These are phyloP conservation scores for Guillardia theta DNA, from an alignment of 78 protist species.

Conservation along the genomic window DNA sequence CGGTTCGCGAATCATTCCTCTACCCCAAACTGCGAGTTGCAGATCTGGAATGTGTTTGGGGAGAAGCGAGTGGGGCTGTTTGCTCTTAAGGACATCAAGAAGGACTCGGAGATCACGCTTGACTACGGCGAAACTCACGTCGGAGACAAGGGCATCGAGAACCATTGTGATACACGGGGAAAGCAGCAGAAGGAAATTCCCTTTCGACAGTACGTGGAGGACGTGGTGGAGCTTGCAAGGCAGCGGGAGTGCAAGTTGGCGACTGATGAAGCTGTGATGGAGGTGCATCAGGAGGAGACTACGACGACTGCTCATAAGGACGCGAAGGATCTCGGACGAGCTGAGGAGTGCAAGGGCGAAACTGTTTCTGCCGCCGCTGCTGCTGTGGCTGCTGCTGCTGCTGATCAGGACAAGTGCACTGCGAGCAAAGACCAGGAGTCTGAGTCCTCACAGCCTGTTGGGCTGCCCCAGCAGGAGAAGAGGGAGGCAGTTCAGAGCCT, in stretches of 20 bases:
- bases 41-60: conserved; percentile 2
- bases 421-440: too few species aligned
- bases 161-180: background rate
- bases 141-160: background rate
- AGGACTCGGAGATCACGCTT: background rate
- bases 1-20: background rate
- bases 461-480: too few species aligned
- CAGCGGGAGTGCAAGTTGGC: background rate
- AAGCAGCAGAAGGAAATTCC: background rate
- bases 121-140: background rate
- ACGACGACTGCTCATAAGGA: background rate
- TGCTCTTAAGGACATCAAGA: background rate
- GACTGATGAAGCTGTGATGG: background rate
- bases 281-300: background rate
- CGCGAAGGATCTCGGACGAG: background rate
- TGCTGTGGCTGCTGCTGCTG: background rate
- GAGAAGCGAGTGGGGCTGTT: conserved; percentile 3
- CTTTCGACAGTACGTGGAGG: background rate
- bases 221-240: background rate
- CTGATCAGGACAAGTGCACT: too few species aligned
- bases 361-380: background rate
- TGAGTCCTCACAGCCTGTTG: too few species aligned
- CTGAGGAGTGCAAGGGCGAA: background rate
- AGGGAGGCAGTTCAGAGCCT: too few species aligned
- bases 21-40: background rate